Conservation (phyloP, 768 basidiomycete species). For the Tylopilus subfusipes region DNA sequence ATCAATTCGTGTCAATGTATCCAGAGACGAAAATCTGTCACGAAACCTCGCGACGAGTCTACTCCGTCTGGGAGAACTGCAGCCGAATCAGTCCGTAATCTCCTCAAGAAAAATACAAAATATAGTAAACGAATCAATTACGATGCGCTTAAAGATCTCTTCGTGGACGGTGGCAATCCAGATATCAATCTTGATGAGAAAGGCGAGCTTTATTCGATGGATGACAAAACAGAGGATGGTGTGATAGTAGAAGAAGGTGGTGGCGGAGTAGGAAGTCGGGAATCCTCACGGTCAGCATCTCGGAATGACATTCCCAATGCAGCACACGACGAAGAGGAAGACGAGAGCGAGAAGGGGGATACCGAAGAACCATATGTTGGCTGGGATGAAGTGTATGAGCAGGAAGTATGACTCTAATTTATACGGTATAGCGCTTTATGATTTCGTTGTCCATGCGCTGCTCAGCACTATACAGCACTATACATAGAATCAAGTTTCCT, state of each 20-base stretch:
- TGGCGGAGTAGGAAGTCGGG: constrained; percentile 30
- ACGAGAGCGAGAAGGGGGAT: constrained; percentile 41
- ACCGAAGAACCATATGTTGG: constrained; percentile 29
- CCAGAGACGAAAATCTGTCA: constrained; percentile 65
- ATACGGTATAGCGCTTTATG: neutral
- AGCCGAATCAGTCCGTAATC: constrained; percentile 36
- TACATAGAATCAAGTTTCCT: neutral
- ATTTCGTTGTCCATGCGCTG: neutral
- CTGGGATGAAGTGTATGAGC: constrained; percentile 62
- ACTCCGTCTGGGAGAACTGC: constrained; percentile 43
- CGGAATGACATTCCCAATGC: constrained; percentile 2
- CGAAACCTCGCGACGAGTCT: constrained; percentile 69
- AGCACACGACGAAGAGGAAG: constrained; percentile 22
- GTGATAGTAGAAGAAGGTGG: constrained; percentile 39
- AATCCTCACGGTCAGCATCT: constrained; percentile 33
- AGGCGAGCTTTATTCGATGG: constrained; percentile 52
- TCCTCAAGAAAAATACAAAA: constrained; percentile 80
- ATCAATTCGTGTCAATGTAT: constrained; percentile 9
- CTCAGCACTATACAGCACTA: neutral
- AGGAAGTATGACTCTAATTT: constrained; percentile 51
- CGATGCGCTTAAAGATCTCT: constrained; percentile 78
- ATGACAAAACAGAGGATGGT: constrained; percentile 44
- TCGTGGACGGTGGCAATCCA: constrained; percentile 42
- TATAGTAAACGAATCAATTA: constrained; percentile 96
- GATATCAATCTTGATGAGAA: constrained; percentile 37